Evolutionary conservation across 148 eudicot genomes (phyloP).

Genomic region (Tetragonia tetragonoides): DNA sequence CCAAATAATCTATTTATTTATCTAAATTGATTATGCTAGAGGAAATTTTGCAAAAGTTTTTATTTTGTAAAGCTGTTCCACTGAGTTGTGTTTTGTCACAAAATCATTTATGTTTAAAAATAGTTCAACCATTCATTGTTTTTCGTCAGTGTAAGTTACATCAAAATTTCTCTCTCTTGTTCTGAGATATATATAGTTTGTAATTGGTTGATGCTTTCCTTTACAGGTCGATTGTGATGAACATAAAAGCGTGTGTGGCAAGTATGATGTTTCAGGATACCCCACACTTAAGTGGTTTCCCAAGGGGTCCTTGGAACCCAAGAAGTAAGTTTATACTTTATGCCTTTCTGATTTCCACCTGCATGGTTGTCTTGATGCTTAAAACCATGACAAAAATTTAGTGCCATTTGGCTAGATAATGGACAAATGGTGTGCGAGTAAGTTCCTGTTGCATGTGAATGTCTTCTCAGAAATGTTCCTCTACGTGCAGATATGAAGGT

Average conservation of each 20-base stretch:
- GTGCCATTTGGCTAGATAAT: not conserved
- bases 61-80: not conserved
- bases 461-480: conserved; percentile 2
- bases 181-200: not conserved
- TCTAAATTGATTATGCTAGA: too few species aligned
- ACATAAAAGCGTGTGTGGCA: conserved; percentile 74
- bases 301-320: conserved; percentile 93
- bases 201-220: conserved; percentile 18
- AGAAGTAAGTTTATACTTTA: conserved; percentile 52
- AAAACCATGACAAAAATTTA: too few species aligned
- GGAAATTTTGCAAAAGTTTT: not conserved
- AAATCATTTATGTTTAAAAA: not conserved
- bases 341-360: not conserved
- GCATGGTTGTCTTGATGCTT: conserved; percentile 1
- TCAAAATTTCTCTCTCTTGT: not conserved
- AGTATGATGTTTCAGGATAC: conserved; percentile 86
- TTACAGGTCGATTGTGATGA: conserved; percentile 95
- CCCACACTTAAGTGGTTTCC: conserved; percentile 98
- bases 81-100: not conserved
- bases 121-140: not conserved
- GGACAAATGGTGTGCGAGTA: not conserved
- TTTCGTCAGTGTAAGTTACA: not conserved
- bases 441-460: not conserved
- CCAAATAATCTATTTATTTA: too few species aligned
- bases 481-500: conserved; percentile 75